Evolutionary conservation across 352 stramenopile genomes (phyloP), one percentile per base, ranked within the genome.

Genomic region (Aphanomyces astaci): DNA sequence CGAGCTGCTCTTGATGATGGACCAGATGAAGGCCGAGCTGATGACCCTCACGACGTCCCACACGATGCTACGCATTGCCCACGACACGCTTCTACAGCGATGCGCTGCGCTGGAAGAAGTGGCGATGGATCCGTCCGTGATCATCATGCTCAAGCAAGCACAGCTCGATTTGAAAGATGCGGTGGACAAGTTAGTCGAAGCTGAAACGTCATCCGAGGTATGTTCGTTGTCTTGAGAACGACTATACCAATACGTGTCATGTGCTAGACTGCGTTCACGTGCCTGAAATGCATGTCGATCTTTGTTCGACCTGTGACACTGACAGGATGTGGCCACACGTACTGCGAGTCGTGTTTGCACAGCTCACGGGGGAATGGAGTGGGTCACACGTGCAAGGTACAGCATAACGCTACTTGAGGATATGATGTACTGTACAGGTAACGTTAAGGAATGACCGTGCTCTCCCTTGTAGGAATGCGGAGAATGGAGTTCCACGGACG

Each of bases 151-250:
- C 15, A 76, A 76, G 0, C 75, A 77, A 52, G 87, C 82, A 0
- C 84, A 90, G 60, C 76, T 86, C 48, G 81, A 82, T 1, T 78
- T 92, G 25, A 79, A 88, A 39, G 76, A 84, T 59, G 89, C 84
- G 0, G 82, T 90, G 48, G 80, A 76, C 28, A 72, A 79, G n/a
- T 75, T 92, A 2, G 71, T 89, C 4, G 80, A 89, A 60, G 78
- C 84, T 1, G 84, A 92, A 52, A 77, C 76, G 15, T 78, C 84
- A 17, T 92, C 84, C 9, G 84, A 92, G 64, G 64, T 71, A 36
- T 40, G 33, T 19, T 5, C 15, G 31, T 13, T 24, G 24, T 10
- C 9, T 7, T 19, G 19, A 22, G 24, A 25, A 24, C 10, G 2
- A 3, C 19, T 27, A 46, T 63, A n/a, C n/a, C n/a, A n/a, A 4